A percentile compares a stretch with the other conserved stretches of the same genome.
These are phyloP conservation scores for Kodamaea fungicola DNA, from an alignment of 1,139 yeast genomes.

Conservation along the genomic window DNA sequence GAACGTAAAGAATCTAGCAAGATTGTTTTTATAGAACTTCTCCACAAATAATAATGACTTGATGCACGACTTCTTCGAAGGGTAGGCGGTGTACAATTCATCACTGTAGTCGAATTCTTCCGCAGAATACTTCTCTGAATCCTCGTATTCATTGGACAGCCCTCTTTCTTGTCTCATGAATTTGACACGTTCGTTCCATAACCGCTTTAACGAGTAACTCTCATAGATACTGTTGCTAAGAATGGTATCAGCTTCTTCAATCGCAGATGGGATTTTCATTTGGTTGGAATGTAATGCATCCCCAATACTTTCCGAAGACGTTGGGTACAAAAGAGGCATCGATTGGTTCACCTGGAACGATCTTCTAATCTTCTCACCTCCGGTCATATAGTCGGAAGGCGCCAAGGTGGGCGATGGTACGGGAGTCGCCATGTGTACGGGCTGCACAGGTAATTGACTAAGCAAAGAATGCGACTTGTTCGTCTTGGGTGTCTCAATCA, in stretches of 20 bases:
- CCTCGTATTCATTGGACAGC: slow-evolving; percentile 32
- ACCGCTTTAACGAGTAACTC: slow-evolving; percentile 61
- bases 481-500: slow-evolving; percentile 59
- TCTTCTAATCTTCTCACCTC: slow-evolving; percentile 65
- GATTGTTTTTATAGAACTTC: slow-evolving; percentile 47
- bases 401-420: slow-evolving; percentile 80
- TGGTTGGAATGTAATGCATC: slow-evolving; percentile 14
- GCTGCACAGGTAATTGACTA: slow-evolving; percentile 58
- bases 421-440: slow-evolving; percentile 81
- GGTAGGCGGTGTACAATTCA: slow-evolving; percentile 21
- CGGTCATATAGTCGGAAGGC: slow-evolving; percentile 53
- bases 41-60: slow-evolving; percentile 57
- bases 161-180: slow-evolving; percentile 82
- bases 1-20: slow-evolving; percentile 59
- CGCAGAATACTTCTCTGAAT: slow-evolving; percentile 5
- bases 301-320: slow-evolving; percentile 7
- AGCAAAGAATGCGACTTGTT: slow-evolving; percentile 51
- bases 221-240: slow-evolving; percentile 61
- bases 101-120: slow-evolving; percentile 22
- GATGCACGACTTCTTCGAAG: slow-evolving; percentile 31
- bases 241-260: slow-evolving; percentile 68
- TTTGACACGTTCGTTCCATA: slow-evolving; percentile 66
- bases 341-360: slow-evolving; percentile 77
- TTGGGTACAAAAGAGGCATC: slow-evolving; percentile 78
- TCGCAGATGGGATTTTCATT: slow-evolving; percentile 59